Evolutionary conservation across 2,329 filamentous ascomycete genomes (phyloP), one percentile per base, ranked within the genome.

Genomic region (Penicillium expansum): DNA sequence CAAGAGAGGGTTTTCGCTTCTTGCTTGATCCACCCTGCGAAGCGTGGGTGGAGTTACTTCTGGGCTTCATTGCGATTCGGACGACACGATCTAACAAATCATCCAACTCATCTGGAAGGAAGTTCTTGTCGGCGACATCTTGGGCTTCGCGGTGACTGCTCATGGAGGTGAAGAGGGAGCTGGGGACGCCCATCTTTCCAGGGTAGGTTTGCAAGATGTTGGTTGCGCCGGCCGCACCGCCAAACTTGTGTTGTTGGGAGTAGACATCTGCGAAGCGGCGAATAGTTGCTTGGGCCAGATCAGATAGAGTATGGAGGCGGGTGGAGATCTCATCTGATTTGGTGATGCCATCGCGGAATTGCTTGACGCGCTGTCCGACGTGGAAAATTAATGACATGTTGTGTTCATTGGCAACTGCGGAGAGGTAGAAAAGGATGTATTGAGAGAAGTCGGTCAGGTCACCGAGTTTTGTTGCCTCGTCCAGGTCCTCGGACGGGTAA

Each of bases 291-390:
- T 94, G 90, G 0, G 92, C 86, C 10, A 99, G 82, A 73, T 99
- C 94, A 50, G 91, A 92, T 37, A 99, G 77, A 6, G 92, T 86
- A 71, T 97, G 96, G 0, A 99, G 81, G 60, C 76, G 72, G 29
- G 70, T 71, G n/a, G 71, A 76, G 10, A 78, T 72, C 22, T 71
- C 67, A 29, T 77, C 73, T 0, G 85, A 71, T 44, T 74, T 83
- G 24, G 83, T 82, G 58, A 97, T 85, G 13, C 85, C 89, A 71
- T 99, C 94, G 41, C 85, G 83, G 10, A 92, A 90, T 73, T 93
- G 90, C 79, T 99, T 99, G 53, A 96, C 88, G 10, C 92, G 86
- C 74, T 97, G 92, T 13, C 92, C 92, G 60, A 97, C 90, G 72
- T 94, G 91, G 78, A 90, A 94, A 39, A 99, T 92, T 59, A 96